A percentile compares a stretch with the other conserved stretches of the same genome.
These are phyloP conservation scores for Chaetomium sp. DNA, from an alignment of 2,329 filamentous ascomycete species.

Conservation along the genomic window DNA sequence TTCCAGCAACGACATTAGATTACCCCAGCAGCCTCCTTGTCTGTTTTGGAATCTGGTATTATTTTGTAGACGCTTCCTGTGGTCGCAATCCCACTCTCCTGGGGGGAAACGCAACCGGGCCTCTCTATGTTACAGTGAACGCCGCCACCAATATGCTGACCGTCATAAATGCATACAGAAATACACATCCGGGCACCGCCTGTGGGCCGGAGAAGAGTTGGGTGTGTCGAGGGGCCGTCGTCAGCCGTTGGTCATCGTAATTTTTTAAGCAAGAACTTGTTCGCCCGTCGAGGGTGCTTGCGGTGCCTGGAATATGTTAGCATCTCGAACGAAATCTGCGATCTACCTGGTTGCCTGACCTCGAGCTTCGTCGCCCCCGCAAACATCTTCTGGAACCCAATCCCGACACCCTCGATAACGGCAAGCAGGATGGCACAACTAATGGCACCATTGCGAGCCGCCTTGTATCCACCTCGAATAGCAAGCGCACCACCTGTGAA, in stretches of 20 bases:
- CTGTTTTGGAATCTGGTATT: conserved; percentile 18
- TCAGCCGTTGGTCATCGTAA: conserved; percentile 7
- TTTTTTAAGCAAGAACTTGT: conserved; percentile 18
- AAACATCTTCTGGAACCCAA: conserved; percentile 47
- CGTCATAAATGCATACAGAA: conserved; percentile 25
- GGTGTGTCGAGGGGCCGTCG: conserved; percentile 16
- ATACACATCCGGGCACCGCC: conserved; percentile 20
- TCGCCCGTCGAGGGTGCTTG: conserved; percentile 21
- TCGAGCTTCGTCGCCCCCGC: conserved; percentile 25
- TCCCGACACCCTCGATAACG: conserved; percentile 95
- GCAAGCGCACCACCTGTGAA: conserved; percentile 91
- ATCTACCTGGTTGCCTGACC: conserved; percentile 8
- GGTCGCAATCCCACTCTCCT: conserved; percentile 10
- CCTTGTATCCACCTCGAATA: conserved; percentile 84
- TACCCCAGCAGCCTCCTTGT: neutral
- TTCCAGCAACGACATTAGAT: neutral
- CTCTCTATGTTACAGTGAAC: conserved; percentile 26
- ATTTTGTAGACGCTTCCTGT: conserved; percentile 20
- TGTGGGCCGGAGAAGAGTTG: conserved; percentile 20
- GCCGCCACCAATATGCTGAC: conserved; percentile 25
- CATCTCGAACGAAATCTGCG: neutral
- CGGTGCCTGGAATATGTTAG: conserved; percentile 16
- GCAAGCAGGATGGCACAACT: conserved; percentile 90
- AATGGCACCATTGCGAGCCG: conserved; percentile 90
- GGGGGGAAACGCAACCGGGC: conserved; percentile 20